Evolutionary conservation across 2,329 filamentous ascomycete genomes (phyloP), one percentile per base, ranked within the genome.

Genomic region (Aspergillus piperis): DNA sequence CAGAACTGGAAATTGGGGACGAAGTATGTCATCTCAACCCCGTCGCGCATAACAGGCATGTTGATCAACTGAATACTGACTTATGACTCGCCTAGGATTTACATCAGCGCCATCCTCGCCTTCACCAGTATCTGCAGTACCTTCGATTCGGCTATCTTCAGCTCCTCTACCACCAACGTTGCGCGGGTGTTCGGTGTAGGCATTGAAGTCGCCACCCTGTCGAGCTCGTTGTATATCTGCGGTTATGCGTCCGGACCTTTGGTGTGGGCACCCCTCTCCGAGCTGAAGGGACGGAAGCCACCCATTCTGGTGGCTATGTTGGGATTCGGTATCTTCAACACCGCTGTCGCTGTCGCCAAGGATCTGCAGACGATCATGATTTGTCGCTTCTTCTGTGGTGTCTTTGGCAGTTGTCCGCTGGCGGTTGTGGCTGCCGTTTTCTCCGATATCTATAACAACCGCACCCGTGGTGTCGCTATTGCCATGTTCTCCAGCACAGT

Each of bases 71-170:
- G n/a, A 39, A 15, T n/a, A 19, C 23, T 44, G 47, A 50, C 47
- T 11, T 49, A 8, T n/a, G 39, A 10, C 15, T n/a, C 15, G 8
- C 21, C 32, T 36, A 75, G 10, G 77, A 70, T 49, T 6, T 60
- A 60, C 50, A 60, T 60, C 25, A 64, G 63, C 44, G 52, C 51
- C 21, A 65, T 65, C 19, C 62, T 65, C 21, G 60, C 62, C 27
- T 68, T 63, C n/a, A 59, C 62, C 32, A 57, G 65, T 44, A 60
- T 65, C 30, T 65, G 64, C 39, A 83, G 80, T 48, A 80, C 81
- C 1, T 83, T 84, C 58, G 79, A 78, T 1, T 73, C 70, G 2
- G 87, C 84, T 73, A 86, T 91, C 69, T 91, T 90, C 76, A 89
- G 87, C 3, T 78, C 85, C 27, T 87, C 87, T 5, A 89, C 86